Percentiles rank a stretch among this genome's conserved stretches.
phyloP scores from a whole-genome alignment of 2,329 filamentous ascomycete genomes.

The Ascochyta clinopodiicola region DNA sequence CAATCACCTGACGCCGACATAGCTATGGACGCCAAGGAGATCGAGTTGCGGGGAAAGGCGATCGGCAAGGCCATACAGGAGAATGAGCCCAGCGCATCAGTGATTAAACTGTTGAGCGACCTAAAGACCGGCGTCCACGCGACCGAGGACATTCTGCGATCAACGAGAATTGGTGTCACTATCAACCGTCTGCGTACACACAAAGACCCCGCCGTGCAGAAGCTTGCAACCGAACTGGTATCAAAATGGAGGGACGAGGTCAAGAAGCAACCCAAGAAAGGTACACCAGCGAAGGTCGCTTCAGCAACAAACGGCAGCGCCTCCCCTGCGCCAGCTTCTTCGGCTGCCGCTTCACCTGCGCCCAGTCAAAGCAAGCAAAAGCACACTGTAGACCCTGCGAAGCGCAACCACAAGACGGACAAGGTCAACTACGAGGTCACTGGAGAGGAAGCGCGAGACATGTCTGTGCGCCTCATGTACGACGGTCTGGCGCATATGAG shows the following conservation, averaged over 20 bases:
- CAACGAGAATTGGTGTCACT: constrained; percentile 88
- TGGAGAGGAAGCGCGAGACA: constrained; percentile 75
- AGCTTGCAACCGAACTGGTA: constrained; percentile 81
- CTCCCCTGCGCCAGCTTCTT: constrained; percentile 44
- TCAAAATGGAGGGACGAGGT: constrained; percentile 85
- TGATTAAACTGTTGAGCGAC: constrained; percentile 76
- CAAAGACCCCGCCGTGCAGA: constrained; percentile 75
- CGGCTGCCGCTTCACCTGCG: constrained; percentile 53
- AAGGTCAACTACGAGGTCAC: constrained; percentile 80
- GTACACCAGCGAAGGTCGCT: constrained; percentile 29
- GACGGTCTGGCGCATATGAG: constrained; percentile 84
- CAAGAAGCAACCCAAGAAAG: constrained; percentile 56
- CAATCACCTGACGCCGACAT: constrained; percentile 10
- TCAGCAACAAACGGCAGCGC: constrained; percentile 33
- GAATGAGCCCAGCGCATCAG: constrained; percentile 74
- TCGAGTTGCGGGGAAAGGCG: constrained; percentile 77
- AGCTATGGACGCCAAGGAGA: constrained; percentile 80
- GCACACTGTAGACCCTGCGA: constrained; percentile 68
- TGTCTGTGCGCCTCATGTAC: constrained; percentile 89
- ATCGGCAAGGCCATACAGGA: constrained; percentile 79
- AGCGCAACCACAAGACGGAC: constrained; percentile 83
- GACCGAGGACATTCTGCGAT: constrained; percentile 87
- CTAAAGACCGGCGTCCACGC: constrained; percentile 82
- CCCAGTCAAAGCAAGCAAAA: constrained; percentile 62
- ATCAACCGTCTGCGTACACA: constrained; percentile 86